These are phyloP conservation scores for Neckera pumila DNA, from an alignment of 225 moss, liverwort and hornwort genomes.

Conservation along the genomic window DNA sequence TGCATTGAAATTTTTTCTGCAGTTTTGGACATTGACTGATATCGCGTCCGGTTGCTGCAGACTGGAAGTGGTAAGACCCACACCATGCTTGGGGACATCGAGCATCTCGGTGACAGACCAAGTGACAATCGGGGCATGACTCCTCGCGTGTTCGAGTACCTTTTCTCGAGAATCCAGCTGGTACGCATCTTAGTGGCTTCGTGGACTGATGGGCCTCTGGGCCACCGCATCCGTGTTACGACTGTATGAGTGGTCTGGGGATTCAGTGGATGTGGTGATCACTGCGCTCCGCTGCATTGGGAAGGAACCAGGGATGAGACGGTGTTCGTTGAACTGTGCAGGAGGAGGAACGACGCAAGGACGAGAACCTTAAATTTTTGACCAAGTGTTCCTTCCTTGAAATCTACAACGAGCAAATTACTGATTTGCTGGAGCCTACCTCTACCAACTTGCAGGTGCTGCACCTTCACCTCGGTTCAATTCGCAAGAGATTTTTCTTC, in stretches of 20 bases:
- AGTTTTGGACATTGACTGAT: not conserved
- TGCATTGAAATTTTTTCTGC: not conserved
- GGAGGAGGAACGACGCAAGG: conserved; percentile 46
- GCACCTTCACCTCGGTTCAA: not conserved
- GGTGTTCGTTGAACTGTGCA: not conserved
- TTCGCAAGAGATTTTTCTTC: not conserved
- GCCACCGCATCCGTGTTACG: not conserved
- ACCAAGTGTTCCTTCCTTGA: conserved; percentile 46
- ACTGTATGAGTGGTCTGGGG: not conserved
- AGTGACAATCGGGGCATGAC: conserved; percentile 62
- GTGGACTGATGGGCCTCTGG: not conserved
- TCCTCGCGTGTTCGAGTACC: conserved; percentile 52
- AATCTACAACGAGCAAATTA: conserved; percentile 61
- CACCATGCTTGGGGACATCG: conserved; percentile 62
- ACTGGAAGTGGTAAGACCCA: conserved; percentile 64
- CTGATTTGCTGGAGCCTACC: conserved; percentile 54
- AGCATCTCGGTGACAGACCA: not conserved
- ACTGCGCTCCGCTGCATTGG: not conserved
- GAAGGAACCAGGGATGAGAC: not conserved
- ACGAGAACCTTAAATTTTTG: conserved; percentile 40
- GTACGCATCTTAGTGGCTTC: not conserved
- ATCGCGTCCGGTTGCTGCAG: conserved; percentile 1
- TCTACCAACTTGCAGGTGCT: conserved; percentile 48
- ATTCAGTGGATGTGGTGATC: not conserved
- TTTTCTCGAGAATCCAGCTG: conserved; percentile 45